phyloP scores from a whole-genome alignment of 768 basidiomycete species.

The Russula lepida region DNA sequence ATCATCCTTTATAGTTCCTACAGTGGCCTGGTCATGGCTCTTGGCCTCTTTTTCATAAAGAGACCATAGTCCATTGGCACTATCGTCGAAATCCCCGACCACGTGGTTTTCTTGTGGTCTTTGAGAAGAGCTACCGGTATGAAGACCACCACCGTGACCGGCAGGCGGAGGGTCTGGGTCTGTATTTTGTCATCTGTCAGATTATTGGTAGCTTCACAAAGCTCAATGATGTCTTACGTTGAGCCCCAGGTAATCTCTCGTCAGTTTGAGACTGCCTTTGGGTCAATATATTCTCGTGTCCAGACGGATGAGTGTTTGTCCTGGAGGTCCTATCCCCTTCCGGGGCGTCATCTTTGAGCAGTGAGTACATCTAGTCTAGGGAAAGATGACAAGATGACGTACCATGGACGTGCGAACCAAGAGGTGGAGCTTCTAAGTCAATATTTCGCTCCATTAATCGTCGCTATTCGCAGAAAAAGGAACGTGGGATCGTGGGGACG shows the following conservation, averaged over 20 bases:
- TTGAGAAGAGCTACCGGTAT: not conserved
- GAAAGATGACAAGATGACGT: not conserved
- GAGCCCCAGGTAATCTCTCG: not conserved
- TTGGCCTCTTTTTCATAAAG: not conserved
- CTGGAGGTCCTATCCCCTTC: not conserved
- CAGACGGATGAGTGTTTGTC: not conserved
- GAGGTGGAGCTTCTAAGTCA: not conserved
- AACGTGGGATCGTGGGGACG: not conserved
- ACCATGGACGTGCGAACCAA: not conserved
- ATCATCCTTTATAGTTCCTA: not conserved
- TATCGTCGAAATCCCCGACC: not conserved
- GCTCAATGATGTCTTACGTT: not conserved
- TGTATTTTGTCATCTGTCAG: not conserved
- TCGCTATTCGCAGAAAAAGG: not conserved
- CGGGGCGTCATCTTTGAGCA: too few relatives aligned
- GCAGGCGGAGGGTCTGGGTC: not conserved
- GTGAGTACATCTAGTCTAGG: not conserved
- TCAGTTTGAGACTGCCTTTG: not conserved
- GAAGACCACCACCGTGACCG: not conserved
- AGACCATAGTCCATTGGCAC: constrained; percentile 2
- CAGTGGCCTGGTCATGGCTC: not conserved
- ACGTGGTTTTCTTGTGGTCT: not conserved
- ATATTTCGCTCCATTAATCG: not conserved
- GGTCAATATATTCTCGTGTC: not conserved
- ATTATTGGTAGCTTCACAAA: not conserved